Percentiles rank a stretch among this genome's conserved stretches.
Evolutionary conservation across 1,139 yeast genomes (phyloP).

Genomic region (Blastobotrys proliferans): DNA sequence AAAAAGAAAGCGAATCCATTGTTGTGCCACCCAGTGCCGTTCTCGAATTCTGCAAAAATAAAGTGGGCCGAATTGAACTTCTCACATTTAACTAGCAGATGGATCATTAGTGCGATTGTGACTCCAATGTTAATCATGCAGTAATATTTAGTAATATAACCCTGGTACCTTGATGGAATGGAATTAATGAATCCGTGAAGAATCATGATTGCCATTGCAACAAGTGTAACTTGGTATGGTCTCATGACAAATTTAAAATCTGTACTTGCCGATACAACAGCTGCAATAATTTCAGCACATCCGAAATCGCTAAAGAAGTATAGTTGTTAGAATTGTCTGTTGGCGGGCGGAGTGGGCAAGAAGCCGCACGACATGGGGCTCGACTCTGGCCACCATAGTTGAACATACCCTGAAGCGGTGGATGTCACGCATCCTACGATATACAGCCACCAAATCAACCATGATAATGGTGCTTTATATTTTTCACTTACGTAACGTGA

Average conservation of each 20-base stretch:
- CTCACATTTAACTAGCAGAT: constrained; percentile 25
- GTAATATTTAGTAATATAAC: constrained; percentile 39
- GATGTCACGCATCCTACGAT: constrained; percentile 42
- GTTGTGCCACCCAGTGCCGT: constrained; percentile 38
- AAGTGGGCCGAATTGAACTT: constrained; percentile 27
- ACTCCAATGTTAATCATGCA: constrained; percentile 41
- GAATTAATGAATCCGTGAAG: constrained; percentile 41
- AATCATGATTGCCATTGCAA: constrained; percentile 38
- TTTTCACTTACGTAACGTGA: constrained; percentile 49
- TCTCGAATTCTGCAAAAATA: constrained; percentile 28
- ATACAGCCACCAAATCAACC: constrained; percentile 45
- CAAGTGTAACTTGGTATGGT: constrained; percentile 39
- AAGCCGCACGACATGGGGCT: no score
- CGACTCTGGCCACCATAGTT: no score
- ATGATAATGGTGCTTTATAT: constrained; percentile 43
- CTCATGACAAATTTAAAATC: constrained; percentile 39
- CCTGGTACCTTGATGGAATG: constrained; percentile 39
- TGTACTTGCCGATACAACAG: constrained; percentile 38
- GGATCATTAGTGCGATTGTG: constrained; percentile 35
- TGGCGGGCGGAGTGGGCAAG: no score
- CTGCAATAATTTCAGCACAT: constrained; percentile 37
- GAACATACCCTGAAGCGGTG: constrained; percentile 33
- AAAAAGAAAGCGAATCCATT: constrained; percentile 54
- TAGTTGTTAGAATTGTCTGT: no score
- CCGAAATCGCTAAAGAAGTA: no score